Base-by-base conservation (phyloP, 305 asterid genomes). In the Solanum aculeatissimum region DNA sequence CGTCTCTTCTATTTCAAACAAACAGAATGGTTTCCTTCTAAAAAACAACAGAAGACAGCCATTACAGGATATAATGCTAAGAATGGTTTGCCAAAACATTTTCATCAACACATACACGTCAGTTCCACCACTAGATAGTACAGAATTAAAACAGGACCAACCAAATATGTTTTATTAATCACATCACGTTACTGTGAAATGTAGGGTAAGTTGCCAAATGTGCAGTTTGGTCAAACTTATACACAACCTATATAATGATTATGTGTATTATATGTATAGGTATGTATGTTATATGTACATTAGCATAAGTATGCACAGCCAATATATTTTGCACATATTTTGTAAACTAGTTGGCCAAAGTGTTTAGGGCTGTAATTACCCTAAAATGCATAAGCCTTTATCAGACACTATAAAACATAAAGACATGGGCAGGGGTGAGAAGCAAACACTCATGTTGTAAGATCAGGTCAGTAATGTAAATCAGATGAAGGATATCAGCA, bases 401-500 rank as follows among this genome's bases (percentile, higher is more conserved):
- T 18, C 63, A 53, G 65, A 51, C 82, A 29, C 29, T 18, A 10
- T 35, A 51, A 77, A 35, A 18, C 82, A 51, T 29, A 32, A 77
- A 29, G 19, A 51, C 12, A 18, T 18, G 43, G 27, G 12, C 47
- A 29, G 45, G 82, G 45, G 1, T 3, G 82, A 15, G 66, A 77
- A 51, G 66, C 82, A 51, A 45, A 19, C 29, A 51, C 40, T 51
- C 82, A 10, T 63, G 35, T 51, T 68, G 45, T 19, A 82, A 82
- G 49, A 82, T 27, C 84, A 83, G 51, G 69, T 57, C 78, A 19
- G 42, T 83, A 40, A 69, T 69, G n/a, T 51, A 69, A 69, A 83
- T 32, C 69, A 66, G 70, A 43, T 25, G 42, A 94, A 97, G 98
- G 99, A 97, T 95, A 97, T 97, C 99, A 92, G 92, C 85, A 38